A percentile compares a stretch with the other conserved stretches of the same genome.
phyloP scores from a whole-genome alignment of 139 green algal species.

The Coccomyxa sp. region DNA sequence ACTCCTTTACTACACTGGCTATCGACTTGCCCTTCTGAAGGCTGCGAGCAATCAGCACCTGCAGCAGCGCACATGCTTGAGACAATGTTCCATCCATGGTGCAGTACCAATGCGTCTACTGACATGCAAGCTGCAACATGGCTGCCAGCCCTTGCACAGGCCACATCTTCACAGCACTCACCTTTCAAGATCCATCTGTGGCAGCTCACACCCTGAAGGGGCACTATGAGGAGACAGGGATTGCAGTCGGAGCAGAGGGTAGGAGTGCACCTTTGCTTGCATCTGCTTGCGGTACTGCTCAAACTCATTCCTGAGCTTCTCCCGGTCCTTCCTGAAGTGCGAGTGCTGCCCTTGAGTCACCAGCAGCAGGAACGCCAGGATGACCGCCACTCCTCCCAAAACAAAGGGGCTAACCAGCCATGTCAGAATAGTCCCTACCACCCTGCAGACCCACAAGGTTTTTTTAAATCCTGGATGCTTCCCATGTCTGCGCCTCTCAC shows the following conservation, averaged over 20 bases:
- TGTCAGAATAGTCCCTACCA: constrained; percentile 18
- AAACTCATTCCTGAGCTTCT: constrained; percentile 18
- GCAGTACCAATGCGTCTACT: no score
- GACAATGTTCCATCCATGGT: no score
- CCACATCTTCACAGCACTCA: no score
- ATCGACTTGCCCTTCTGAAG: no score
- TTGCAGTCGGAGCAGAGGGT: no score
- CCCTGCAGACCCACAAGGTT: neutral
- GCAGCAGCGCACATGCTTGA: neutral
- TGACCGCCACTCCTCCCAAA: constrained; percentile 20
- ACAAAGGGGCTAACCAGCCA: constrained; percentile 36
- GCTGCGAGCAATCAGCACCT: neutral
- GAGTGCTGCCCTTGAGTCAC: constrained; percentile 3
- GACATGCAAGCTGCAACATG: no score
- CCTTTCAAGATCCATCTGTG: neutral
- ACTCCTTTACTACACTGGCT: no score
- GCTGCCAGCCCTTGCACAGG: no score
- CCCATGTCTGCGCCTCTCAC: neutral
- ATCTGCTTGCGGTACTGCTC: constrained; percentile 21
- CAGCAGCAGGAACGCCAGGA: constrained; percentile 29
- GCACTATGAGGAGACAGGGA: no score
- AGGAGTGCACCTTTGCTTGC: constrained; percentile 11
- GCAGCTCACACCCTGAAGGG: no score
- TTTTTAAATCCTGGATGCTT: neutral
- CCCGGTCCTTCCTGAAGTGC: constrained; percentile 5